Base-by-base conservation (phyloP, 495 filamentous ascomycete genomes). In the Bathelium albidoporum region DNA sequence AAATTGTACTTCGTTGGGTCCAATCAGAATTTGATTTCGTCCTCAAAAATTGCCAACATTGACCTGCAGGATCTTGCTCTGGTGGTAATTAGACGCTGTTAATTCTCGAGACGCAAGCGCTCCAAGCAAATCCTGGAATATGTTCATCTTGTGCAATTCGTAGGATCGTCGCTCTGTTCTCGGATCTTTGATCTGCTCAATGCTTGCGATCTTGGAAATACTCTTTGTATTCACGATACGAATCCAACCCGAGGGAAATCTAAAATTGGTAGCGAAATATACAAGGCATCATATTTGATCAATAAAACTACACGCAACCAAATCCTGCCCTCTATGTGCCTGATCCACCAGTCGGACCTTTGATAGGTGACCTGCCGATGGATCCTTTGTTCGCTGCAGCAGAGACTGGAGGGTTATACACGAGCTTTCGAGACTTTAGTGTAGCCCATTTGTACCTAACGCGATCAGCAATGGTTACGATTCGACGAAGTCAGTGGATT, bases 381-480 rank as follows among this genome's bases (percentile, higher is more conserved):
- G 9, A 31, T 24, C 20, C 18, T 81, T 74, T 5, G 89, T 61
- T 66, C 20, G 58, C 28, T 29, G 22, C 49, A 18, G 26, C 1
- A 31, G 43, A n/a, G 26, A 82, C 74, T 5, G 89, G 89, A 44
- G 89, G 88, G 75, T 87, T 87, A 80, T 93, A 93, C 69, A 89
- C 83, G 70, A 99, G 76, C 83, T 96, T 95, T 69, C 94, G 85
- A 62, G 92, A 87, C 87, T 99, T 99, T 78, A 99, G 78, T 62
- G 88, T 86, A 39, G 89, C 77, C 94, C 94, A 99, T 83, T 97
- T 97, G 85, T 99, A 97, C 69, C 88, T 80, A 64, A 49, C 59
- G n/a, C 2, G 10, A 16, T n/a, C 22, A 55, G 49, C 4, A 2
- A 55, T 39, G 5, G 5, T 39, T 39, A 5, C 5, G 14, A 39